Conservation (phyloP, 805 yeast species). For the Wickerhamomyces bovis region DNA sequence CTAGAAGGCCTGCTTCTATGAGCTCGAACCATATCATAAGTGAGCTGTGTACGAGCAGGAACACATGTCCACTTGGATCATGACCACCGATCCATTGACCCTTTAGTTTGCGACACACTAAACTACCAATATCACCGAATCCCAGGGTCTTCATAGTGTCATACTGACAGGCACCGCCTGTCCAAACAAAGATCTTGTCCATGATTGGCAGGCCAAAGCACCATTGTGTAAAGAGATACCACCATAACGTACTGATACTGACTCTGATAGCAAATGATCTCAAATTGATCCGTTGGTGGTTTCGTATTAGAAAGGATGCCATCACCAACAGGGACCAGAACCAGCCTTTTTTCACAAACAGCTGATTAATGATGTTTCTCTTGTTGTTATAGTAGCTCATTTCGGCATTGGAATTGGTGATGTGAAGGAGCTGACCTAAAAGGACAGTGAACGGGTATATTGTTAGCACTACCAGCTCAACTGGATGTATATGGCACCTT, state of each 20-base stretch:
- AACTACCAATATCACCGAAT: constrained; percentile 8
- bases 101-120: constrained; percentile 47
- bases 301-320: constrained; percentile 16
- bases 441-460: constrained; percentile 39
- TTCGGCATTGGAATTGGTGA: constrained; percentile 6
- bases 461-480: constrained; percentile 11
- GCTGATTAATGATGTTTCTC: constrained; percentile 60
- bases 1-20: constrained; percentile 33
- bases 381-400: constrained; percentile 41
- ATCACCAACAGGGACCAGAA: constrained; percentile 66
- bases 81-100: constrained; percentile 83
- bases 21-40: constrained; percentile 63
- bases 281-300: constrained; percentile 4
- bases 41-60: constrained; percentile 62
- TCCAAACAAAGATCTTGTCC: constrained; percentile 73
- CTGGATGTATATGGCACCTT: constrained; percentile 5
- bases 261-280: constrained; percentile 9
- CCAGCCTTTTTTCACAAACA: constrained; percentile 91
- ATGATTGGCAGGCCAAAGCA: constrained; percentile 75
- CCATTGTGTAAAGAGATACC: constrained; percentile 88
- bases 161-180: constrained; percentile 74
- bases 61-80: constrained; percentile 94
- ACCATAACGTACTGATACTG: constrained; percentile 52
- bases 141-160: neutral
- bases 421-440: constrained; percentile 46